phyloP scores from a whole-genome alignment of 805 yeast species.

The Isabelozyma heimii region DNA sequence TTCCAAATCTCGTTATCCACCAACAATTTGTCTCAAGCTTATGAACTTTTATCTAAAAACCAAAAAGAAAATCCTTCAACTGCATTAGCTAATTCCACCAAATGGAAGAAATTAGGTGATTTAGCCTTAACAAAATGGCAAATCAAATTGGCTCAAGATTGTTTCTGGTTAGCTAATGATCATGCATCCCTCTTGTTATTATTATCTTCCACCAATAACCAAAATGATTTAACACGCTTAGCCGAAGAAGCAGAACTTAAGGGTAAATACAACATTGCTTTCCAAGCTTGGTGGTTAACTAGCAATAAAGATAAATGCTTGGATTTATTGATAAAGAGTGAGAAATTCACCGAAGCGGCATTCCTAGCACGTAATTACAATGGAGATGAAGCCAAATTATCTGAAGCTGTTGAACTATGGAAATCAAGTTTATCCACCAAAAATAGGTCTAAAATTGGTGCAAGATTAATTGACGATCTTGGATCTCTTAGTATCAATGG shows the following conservation, averaged over 20 bases:
- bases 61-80: conserved; percentile 49
- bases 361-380: conserved; percentile 74
- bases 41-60: conserved; percentile 38
- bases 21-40: conserved; percentile 70
- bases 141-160: conserved; percentile 72
- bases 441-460: conserved; percentile 59
- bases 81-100: conserved; percentile 36
- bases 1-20: conserved; percentile 85
- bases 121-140: conserved; percentile 77
- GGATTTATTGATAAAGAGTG: conserved; percentile 62
- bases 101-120: conserved; percentile 94
- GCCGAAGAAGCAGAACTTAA: conserved; percentile 65
- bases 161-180: conserved; percentile 78
- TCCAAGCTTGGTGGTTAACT: conserved; percentile 85
- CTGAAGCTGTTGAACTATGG: conserved; percentile 61
- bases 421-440: conserved; percentile 49
- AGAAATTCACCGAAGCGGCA: conserved; percentile 81
- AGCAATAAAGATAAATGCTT: conserved; percentile 68
- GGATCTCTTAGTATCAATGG: conserved; percentile 10
- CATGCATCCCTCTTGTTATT: conserved; percentile 76
- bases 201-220: conserved; percentile 77
- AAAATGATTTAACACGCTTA: conserved; percentile 54
- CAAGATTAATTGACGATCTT: conserved; percentile 52
- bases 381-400: conserved; percentile 35
- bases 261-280: conserved; percentile 88